phyloP scores from a whole-genome alignment of 345 rosid species.

The Combretum micranthum region DNA sequence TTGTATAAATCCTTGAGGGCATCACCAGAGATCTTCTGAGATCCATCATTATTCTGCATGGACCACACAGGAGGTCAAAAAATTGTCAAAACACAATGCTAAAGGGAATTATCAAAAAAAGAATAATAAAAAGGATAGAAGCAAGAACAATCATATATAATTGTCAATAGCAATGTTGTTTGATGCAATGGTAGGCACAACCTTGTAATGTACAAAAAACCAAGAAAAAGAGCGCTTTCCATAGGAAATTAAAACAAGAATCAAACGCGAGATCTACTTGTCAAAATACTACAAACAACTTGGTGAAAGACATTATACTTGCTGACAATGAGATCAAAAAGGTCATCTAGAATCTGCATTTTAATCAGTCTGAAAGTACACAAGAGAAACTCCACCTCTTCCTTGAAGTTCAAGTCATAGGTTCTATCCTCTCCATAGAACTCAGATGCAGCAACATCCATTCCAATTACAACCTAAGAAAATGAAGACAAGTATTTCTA shows the following conservation, averaged over 20 bases:
- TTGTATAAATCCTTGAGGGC: slow-evolving; percentile 52
- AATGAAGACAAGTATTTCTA: neutral
- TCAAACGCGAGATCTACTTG: too few species aligned
- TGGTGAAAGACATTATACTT: too few species aligned
- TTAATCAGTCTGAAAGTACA: neutral
- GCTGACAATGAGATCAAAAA: neutral
- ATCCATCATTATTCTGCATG: slow-evolving; percentile 55
- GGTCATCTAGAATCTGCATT: neutral
- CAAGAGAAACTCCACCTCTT: slow-evolving; percentile 28
- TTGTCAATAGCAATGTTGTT: too few species aligned
- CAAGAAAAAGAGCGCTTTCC: too few species aligned
- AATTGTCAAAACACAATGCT: too few species aligned
- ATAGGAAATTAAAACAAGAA: too few species aligned
- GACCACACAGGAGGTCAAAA: neutral
- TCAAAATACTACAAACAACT: too few species aligned
- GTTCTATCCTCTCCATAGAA: slow-evolving; percentile 44
- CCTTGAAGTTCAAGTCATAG: slow-evolving; percentile 64
- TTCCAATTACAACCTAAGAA: slow-evolving; percentile 59
- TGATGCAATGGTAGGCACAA: too few species aligned
- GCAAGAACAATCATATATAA: too few species aligned
- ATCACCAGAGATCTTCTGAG: slow-evolving; percentile 56
- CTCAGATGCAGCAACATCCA: slow-evolving; percentile 77
- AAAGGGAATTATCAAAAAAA: too few species aligned
- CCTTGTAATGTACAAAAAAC: too few species aligned
- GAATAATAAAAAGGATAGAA: too few species aligned